These are phyloP conservation scores for Colletotrichum orbiculare DNA, from an alignment of 2,329 filamentous ascomycete genomes.

Conservation along the genomic window DNA sequence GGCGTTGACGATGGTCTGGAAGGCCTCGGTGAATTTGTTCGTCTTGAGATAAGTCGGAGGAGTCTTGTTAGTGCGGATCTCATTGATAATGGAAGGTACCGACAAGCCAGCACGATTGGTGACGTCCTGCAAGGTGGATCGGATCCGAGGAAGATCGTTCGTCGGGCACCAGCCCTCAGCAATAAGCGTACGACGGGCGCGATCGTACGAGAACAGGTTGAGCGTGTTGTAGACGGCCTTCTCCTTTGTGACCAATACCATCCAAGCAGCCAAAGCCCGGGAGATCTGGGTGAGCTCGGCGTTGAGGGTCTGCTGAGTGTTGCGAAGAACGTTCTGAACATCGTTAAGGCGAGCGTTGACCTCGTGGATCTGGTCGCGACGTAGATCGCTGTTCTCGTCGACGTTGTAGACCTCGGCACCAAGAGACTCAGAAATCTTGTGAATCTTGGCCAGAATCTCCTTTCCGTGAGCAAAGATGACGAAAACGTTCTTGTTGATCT, in stretches of 20 bases:
- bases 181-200: slow-evolving; percentile 93
- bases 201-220: slow-evolving; percentile 97
- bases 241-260: slow-evolving; percentile 97
- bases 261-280: slow-evolving; percentile 92
- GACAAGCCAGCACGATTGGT: slow-evolving; percentile 95
- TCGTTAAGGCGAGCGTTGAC: slow-evolving; percentile 94
- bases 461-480: slow-evolving; percentile 99
- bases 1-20: slow-evolving; percentile 98
- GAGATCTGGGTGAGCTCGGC: slow-evolving; percentile 95
- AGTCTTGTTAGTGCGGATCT: slow-evolving; percentile 96
- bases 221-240: slow-evolving; percentile 97
- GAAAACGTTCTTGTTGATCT: slow-evolving; percentile 96
- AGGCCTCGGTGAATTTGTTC: slow-evolving; percentile 97
- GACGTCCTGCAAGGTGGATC: slow-evolving; percentile 93
- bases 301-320: slow-evolving; percentile 94
- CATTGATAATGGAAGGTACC: slow-evolving; percentile 98
- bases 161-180: slow-evolving; percentile 98
- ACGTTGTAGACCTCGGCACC: slow-evolving; percentile 96
- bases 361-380: slow-evolving; percentile 95
- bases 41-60: slow-evolving; percentile 98
- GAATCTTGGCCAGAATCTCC: slow-evolving; percentile 97
- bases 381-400: slow-evolving; percentile 95
- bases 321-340: slow-evolving; percentile 89
- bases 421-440: slow-evolving; percentile 98
- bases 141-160: slow-evolving; percentile 88